Base-by-base conservation (phyloP, 2,329 filamentous ascomycete species). In the Raffaelea ambrosiae region DNA sequence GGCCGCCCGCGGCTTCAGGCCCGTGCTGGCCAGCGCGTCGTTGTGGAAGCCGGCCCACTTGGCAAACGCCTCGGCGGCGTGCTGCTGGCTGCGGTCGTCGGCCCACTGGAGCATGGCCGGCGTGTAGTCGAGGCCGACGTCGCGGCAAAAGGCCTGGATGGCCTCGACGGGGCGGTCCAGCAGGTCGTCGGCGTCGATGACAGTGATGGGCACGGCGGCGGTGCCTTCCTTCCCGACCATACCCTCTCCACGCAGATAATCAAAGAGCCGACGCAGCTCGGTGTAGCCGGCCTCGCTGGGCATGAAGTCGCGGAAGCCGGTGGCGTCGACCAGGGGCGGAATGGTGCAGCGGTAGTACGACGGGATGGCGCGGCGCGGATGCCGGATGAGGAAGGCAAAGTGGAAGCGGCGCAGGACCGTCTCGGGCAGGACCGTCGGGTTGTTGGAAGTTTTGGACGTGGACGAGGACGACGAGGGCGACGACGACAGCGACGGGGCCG, bases 11-110 rank as follows among this genome's bases (percentile, higher is more conserved):
- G 86, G 79, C 62, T 83, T 84, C 59, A 98, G 70, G 52, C 81
- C 82, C 35, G 76, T 84, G 61, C 87, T 95, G 56, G 86, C 74
- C 57, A 97, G 87, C 14, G 89, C 93, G 71, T 97, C 93, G 57
- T 97, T 86, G 64, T 97, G 93, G 70, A 95, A 97, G 11, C 93
- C 93, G 56, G 83, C 86, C 93, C 93, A 97, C 71, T 98, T 97
- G 68, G 90, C 88, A 68, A 97, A 97, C 18, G 82, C 83, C 53
- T 80, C 74, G 55, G 76, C 73, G 3, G 90, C 91, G 52, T 77
- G 71, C 45, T 68, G 57, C 56, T 88, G 81, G 57, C 84, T 83
- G 54, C 86, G 83, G 46, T 84, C 81, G 23, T 83, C 81, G 53
- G 86, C 79, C 93, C 93, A 97, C 50, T 77, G 73, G 53, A 98